Base-by-base conservation (phyloP, 1,139 yeast species). In the Debaryomyces singareniensis region DNA sequence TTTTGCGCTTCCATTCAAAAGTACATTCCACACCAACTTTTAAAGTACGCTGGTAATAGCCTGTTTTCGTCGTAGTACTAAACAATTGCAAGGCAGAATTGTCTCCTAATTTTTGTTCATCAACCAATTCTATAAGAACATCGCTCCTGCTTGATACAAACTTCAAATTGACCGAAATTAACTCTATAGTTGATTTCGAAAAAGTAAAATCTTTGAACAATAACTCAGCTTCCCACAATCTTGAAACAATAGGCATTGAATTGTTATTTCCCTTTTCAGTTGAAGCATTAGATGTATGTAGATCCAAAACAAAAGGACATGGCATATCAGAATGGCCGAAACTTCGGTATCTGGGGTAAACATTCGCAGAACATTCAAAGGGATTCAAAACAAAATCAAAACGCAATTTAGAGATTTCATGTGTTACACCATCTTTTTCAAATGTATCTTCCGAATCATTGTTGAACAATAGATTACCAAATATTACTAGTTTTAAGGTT, bases 151-250 rank as follows among this genome's bases (percentile, higher is more conserved):
- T 52, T 1, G 65, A 48, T 16, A 55, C 51, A 7, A 60, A 35
- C 2, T 25, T 35, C 24, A 55, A 40, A 5, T 45, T 43, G 12
- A 49, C 47, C 2, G 40, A 44, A 1, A 44, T 32, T 1, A 69
- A 37, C 3, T 54, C 54, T 12, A 15, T 58, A 18, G 7, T 18
- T 18, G 21, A 7, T 18, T n/a, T 18, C n/a, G 21, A 18, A n/a
- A 7, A 18, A n/a, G n/a, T n/a, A n/a, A n/a, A n/a, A 20, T 43
- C 47, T 5, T 35, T 29, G 3, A 63, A 29, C 1, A 35, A 27
- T 3, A 56, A 36, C 24, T 54, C 56, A 5, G 61, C 64, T 24
- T 52, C 41, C 82, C 82, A 75, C 5, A 53, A 39, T 31, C 82
- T 52, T 3, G 62, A 49, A 3, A 71, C 68, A 25, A 61, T 55